Base-by-base conservation (phyloP, 352 stramenopile genomes). In the Phytophthora lateralis region DNA sequence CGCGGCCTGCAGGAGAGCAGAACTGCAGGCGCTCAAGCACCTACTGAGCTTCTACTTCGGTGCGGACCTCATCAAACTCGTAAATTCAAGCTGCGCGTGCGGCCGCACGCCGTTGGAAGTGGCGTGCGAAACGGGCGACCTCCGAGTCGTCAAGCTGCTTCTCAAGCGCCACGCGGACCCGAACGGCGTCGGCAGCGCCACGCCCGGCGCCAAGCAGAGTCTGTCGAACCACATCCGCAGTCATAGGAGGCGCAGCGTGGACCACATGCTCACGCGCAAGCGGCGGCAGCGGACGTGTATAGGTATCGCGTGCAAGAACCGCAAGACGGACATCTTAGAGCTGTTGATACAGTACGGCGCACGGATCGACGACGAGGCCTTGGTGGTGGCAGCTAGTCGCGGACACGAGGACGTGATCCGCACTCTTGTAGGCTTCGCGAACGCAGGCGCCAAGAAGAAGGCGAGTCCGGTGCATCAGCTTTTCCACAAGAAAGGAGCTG, bases 91-190 rank as follows among this genome's bases (percentile, higher is more conserved):
- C 42, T 90, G 83, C 57, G 68, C 66, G 15, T 91, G 84, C 46
- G 84, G 84, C 39, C 81, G 86, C 48, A 90, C 82, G 46, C 80
- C 82, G 27, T 60, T 93, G 4, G 78, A 93, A 52, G 82, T 91
- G 38, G 82, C 82, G 21, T 85, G 81, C 54, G 76, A 82, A 52
- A 47, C 61, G 1, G 80, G 77, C 17, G 74, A 91, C 66, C 51
- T 50, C 20, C 69, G 73, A 17, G 71, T 93, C 27, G 80, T 79
- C 41, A 85, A 86, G 67, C 47, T 91, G 39, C 58, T 93, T 45
- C 74, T 93, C 26, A 75, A 74, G 27, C 66, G 76, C 47, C 76
- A 86, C 41, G 84, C 82, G 14, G 66, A 86, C 29, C 72, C 80
- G 8, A 89, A 86, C 66, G 76, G 74, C 35, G 43, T 34, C 10